Evolutionary conservation across 176 grass and related monocot species (phyloP).

Genomic region (Puccinellia tenuiflora): DNA sequence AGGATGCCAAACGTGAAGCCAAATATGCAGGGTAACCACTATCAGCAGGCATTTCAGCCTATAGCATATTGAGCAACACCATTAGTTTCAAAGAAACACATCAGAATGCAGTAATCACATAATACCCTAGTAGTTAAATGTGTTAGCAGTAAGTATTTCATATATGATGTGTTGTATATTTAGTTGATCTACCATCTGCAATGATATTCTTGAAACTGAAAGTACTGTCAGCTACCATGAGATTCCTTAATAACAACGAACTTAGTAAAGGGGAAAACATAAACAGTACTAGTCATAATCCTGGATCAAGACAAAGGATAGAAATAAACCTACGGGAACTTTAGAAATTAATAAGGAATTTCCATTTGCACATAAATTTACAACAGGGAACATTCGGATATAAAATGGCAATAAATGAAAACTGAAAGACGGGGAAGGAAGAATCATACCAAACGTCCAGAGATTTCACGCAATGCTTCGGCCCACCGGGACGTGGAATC

Average conservation of each 20-base stretch:
- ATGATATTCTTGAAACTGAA: not conserved
- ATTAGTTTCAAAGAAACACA: conserved; percentile 21
- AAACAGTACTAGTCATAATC: not conserved
- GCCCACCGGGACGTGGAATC: conserved; percentile 85
- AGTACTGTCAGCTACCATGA: not conserved
- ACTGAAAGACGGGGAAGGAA: not conserved
- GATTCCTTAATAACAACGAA: not conserved
- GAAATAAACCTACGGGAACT: not conserved
- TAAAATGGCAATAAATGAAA: not conserved
- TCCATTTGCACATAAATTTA: not conserved
- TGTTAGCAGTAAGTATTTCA: not conserved
- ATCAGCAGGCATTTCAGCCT: conserved; percentile 99
- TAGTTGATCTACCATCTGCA: not conserved
- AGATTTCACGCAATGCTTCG: conserved; percentile 69
- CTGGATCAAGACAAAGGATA: not conserved
- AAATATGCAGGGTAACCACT: conserved; percentile 99
- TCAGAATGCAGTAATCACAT: not conserved
- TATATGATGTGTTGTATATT: not conserved
- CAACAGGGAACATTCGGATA: conserved; percentile 5
- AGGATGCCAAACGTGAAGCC: conserved; percentile 91
- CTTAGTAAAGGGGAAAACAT: not conserved
- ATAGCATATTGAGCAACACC: conserved; percentile 11
- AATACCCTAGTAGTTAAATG: not conserved
- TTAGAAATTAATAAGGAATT: not conserved
- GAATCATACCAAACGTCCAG: conserved; percentile 47